phyloP scores from a whole-genome alignment of 352 stramenopile species.

The Phytophthora tubulina region DNA sequence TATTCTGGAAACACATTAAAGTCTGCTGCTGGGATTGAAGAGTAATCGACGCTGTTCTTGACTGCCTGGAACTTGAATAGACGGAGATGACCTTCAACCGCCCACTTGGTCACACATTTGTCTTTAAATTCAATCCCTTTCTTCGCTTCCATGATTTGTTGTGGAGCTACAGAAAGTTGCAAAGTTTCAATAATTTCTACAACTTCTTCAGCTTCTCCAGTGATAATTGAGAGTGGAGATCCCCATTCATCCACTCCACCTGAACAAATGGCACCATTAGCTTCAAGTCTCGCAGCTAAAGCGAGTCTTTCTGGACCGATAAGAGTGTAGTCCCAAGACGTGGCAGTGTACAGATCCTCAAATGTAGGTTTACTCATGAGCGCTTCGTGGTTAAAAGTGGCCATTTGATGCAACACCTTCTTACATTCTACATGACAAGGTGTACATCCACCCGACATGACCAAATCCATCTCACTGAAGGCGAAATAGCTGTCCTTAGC shows the following conservation, averaged over 20 bases:
- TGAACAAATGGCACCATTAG: slow-evolving; percentile 30
- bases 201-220: slow-evolving; percentile 25
- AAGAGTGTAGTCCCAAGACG: slow-evolving; percentile 29
- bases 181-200: slow-evolving; percentile 34
- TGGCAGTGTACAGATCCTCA: slow-evolving; percentile 31
- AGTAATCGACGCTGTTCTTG: slow-evolving; percentile 41
- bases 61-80: slow-evolving; percentile 42
- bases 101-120: slow-evolving; percentile 38
- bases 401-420: slow-evolving; percentile 34
- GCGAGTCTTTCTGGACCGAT: slow-evolving; percentile 11
- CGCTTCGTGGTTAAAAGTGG: slow-evolving; percentile 28
- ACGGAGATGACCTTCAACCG: slow-evolving; percentile 23
- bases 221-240: slow-evolving; percentile 35
- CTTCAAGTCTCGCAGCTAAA: slow-evolving; percentile 24
- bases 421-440: slow-evolving; percentile 28
- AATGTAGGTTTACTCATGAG: slow-evolving; percentile 40
- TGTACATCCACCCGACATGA: slow-evolving; percentile 40
- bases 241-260: slow-evolving; percentile 38
- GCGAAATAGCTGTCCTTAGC: slow-evolving; percentile 42
- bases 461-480: slow-evolving; percentile 36
- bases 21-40: slow-evolving; percentile 40
- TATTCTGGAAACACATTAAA: slow-evolving; percentile 44
- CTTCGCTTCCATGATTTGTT: slow-evolving; percentile 24
- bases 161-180: slow-evolving; percentile 20
- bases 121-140: slow-evolving; percentile 25